These are phyloP conservation scores for Heterobasidion annosum DNA, from an alignment of 1,284 basidiomycete genomes.

Conservation along the genomic window DNA sequence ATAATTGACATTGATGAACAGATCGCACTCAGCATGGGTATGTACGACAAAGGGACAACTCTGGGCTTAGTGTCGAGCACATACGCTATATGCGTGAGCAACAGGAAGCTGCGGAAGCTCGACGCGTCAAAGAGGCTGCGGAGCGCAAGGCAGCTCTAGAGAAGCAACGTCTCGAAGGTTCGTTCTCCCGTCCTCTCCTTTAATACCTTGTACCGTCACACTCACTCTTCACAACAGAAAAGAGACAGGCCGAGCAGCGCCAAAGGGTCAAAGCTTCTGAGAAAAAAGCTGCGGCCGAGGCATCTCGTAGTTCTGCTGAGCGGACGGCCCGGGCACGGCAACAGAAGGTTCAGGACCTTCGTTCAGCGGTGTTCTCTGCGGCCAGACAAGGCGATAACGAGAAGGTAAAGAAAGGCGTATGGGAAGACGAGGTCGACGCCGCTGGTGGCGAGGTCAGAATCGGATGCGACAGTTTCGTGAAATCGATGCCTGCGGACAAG, in stretches of 20 bases:
- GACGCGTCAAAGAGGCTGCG: conserved; percentile 35
- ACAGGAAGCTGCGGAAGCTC: conserved; percentile 41
- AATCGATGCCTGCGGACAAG: conserved; percentile 37
- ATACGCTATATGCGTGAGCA: conserved; percentile 34
- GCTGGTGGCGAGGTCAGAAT: conserved; percentile 55
- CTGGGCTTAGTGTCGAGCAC: background rate
- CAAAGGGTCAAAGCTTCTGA: conserved; percentile 42
- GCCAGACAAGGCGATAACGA: conserved; percentile 43
- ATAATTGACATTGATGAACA: too few relatives aligned
- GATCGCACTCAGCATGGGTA: too few relatives aligned
- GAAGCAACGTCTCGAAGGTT: conserved; percentile 45
- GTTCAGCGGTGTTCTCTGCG: conserved; percentile 54
- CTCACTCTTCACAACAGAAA: conserved; percentile 25
- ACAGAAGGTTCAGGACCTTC: conserved; percentile 39
- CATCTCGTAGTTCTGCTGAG: conserved; percentile 40
- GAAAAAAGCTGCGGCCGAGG: conserved; percentile 47
- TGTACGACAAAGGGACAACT: background rate
- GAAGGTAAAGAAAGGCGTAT: conserved; percentile 53
- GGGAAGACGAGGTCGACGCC: conserved; percentile 62
- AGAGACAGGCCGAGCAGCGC: conserved; percentile 42
- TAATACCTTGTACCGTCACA: background rate
- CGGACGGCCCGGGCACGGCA: conserved; percentile 35
- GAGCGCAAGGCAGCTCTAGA: conserved; percentile 35
- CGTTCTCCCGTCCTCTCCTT: conserved; percentile 14
- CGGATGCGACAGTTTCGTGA: conserved; percentile 45